Base-by-base conservation (phyloP, 305 asterid species). In the Solanum aculeatissimum region DNA sequence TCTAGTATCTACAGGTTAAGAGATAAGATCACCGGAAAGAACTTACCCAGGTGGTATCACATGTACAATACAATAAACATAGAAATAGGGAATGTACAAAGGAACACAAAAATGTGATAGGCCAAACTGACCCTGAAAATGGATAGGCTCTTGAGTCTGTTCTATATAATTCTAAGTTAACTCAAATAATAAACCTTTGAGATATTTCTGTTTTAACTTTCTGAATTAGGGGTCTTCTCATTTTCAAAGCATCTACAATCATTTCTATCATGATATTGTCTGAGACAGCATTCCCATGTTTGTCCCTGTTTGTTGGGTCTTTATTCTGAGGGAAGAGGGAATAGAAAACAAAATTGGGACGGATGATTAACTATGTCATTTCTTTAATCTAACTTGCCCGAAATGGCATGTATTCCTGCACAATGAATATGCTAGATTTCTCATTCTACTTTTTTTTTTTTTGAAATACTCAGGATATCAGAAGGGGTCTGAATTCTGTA, bases 401-500 rank as follows among this genome's bases (percentile, higher is more conserved):
- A 74, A 74, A 49, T 75, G 62, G 25, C 40, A 74, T 47, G 45
- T 49, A 23, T 45, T 45, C 43, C 47, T 78, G 49, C 32, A 6
- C 47, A 27, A 5, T 29, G 53, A 51, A 19, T 12, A 53, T 78
- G 27, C 83, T 78, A 32, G 66, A 32, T 78, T 78, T 53, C 16
- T 77, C 82, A 78, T 19, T 70, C 29, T 53, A 18, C 18, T 57
- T 55, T 84, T 32, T 63, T 70, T 35, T 35, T 10, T 58, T 62
- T 82, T 15, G 49, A 51, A 86, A 65, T 79, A 88, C 83, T 86
- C 92, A 97, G 99, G 99, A 97, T 89, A 97, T 97, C 83, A 92
- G 99, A 89, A 92, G 98, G 92, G 99, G 99, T 53, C 90, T 97
- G 86, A 92, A 88, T 85, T 94, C 98, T 55, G 98, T 97, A 72